Evolutionary conservation across 1,139 yeast species (phyloP), one percentile per base, ranked within the genome.

Genomic region (Suzukiozyma palmioleophila): DNA sequence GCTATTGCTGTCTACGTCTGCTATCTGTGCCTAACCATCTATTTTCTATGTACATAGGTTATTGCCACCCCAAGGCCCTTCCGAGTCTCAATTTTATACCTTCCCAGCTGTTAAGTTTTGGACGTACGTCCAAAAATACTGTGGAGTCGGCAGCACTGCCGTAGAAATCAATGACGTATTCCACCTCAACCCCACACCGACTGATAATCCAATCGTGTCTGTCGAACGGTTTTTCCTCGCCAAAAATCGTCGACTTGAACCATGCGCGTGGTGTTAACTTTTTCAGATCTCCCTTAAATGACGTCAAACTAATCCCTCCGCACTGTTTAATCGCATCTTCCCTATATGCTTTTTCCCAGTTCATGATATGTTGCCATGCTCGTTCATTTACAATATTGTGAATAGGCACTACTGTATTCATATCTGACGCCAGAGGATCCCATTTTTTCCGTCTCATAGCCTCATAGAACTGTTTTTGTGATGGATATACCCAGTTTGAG

Each of bases 141-240:
- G 88, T 63, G 61, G 67, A 57, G 24, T 71, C 69, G 2, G 78
- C 76, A 40, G 74, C 75, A 8, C 87, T 86, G 11, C 84, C 64
- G 60, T 92, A 92, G 58, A 88, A 92, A 59, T 92, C 98, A 55
- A 92, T 90, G 34, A 92, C 97, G 53, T 92, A 92, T 40, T 89
- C 96, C 13, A 92, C 75, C 40, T 76, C 75, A 12, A 68, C 75
- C 2, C 97, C 97, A 60, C 97, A 87, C 39, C 97, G 69, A 53
- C 85, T 82, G n/a, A 92, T 75, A 10, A 76, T 69, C 98, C 98
- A 92, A 62, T 92, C 98, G 58, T 92, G 98, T 52, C 98, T 76
- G 62, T 92, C 98, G 64, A 92, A 92, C 0, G 98, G 98, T 46
- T 75, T 76, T 39, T 79, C 79, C 45, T 75, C 72, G 0, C 96